A percentile compares a stretch with the other conserved stretches of the same genome.
These are phyloP conservation scores for Cenchrus americanus DNA, from an alignment of 176 grass and related monocot genomes.

Conservation along the genomic window DNA sequence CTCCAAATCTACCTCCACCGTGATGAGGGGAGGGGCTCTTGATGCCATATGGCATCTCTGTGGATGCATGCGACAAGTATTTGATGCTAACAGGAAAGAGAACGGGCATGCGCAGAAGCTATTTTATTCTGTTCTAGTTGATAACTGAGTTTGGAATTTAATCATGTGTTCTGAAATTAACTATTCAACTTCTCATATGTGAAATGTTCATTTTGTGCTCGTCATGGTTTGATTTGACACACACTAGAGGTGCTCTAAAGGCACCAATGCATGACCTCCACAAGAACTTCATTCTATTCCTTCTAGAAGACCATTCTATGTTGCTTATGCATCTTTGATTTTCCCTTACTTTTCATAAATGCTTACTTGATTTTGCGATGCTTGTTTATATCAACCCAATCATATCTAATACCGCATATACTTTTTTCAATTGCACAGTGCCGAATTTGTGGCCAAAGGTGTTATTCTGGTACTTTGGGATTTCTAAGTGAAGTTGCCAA, in stretches of 20 bases:
- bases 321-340: neutral
- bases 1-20: neutral
- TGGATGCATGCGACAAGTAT: neutral
- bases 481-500: conserved; percentile 11
- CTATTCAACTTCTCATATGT: conserved; percentile 5
- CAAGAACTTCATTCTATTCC: neutral
- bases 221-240: neutral
- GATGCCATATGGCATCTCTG: neutral
- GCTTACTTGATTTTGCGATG: neutral
- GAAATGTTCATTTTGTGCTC: neutral
- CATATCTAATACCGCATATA: neutral
- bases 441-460: conserved; percentile 11
- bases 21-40: neutral
- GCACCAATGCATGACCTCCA: neutral
- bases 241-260: neutral
- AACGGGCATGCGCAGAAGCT: neutral
- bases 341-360: neutral
- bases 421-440: conserved; percentile 13
- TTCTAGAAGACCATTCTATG: neutral
- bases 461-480: neutral
- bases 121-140: neutral
- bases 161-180: neutral
- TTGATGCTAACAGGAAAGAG: neutral
- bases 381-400: neutral
- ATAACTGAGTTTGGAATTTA: neutral